Evolutionary conservation across 139 green algal genomes (phyloP).

Genomic region (Chlamydomonas sphaeroides): DNA sequence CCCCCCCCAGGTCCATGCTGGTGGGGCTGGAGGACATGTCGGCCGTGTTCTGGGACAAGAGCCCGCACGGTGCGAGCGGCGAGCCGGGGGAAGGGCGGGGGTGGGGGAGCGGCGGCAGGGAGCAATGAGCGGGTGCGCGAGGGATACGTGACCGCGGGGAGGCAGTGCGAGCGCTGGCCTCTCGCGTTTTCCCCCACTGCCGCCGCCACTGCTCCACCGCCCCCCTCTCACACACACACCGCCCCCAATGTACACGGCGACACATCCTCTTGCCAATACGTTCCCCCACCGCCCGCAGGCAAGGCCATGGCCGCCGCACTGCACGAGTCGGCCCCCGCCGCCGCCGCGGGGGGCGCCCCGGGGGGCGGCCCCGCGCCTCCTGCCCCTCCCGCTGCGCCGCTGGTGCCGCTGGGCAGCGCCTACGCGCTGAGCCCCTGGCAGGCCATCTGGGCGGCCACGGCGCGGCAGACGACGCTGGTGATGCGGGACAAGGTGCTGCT

Average conservation of each 20-base stretch:
- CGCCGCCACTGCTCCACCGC: not conserved
- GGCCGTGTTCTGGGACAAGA: slow-evolving; percentile 45
- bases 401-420: slow-evolving; percentile 27
- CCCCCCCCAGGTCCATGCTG: slow-evolving; percentile 32
- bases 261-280: too few relatives aligned
- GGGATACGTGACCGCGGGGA: too few relatives aligned
- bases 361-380: not conserved
- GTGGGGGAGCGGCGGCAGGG: too few relatives aligned
- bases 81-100: too few relatives aligned
- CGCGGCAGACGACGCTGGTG: slow-evolving; percentile 61
- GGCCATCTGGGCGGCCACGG: slow-evolving; percentile 22
- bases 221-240: slow-evolving; percentile 1
- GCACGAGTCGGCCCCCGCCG: not conserved
- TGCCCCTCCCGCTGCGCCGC: slow-evolving; percentile 38
- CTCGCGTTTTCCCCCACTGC: too few relatives aligned
- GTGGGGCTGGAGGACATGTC: slow-evolving; percentile 51
- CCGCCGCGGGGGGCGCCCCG: too few relatives aligned
- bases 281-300: not conserved
- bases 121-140: too few relatives aligned
- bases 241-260: too few relatives aligned
- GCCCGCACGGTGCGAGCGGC: slow-evolving; percentile 18
- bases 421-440: slow-evolving; percentile 56
- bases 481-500: slow-evolving; percentile 67
- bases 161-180: too few relatives aligned
- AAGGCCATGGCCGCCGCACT: slow-evolving; percentile 22